Percentiles rank a stretch among this genome's conserved stretches.
Evolutionary conservation across 495 filamentous ascomycete species (phyloP).

Genomic region (Extremus antarcticus): DNA sequence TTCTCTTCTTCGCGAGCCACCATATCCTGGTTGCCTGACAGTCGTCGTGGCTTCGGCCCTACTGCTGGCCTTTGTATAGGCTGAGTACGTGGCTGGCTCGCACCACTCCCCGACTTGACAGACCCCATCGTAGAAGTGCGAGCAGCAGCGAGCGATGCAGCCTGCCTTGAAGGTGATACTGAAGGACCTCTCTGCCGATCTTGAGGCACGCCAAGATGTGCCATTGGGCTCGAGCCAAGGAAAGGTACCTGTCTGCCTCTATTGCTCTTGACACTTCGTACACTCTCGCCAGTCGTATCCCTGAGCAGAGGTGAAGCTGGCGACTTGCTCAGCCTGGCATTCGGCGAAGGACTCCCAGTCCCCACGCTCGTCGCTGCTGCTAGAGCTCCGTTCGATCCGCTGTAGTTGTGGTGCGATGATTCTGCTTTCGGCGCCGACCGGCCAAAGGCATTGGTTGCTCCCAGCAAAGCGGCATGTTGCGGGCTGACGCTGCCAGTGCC

Average conservation of each 20-base stretch:
- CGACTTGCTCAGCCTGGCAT: conserved; percentile 16
- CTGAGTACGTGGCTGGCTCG: not conserved
- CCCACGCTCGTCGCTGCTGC: conserved; percentile 35
- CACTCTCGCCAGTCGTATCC: not conserved
- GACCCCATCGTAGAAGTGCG: too few relatives aligned
- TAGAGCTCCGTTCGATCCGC: conserved; percentile 35
- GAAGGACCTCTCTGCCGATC: not conserved
- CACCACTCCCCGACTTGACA: too few relatives aligned
- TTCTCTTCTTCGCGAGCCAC: not conserved
- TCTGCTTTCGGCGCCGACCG: not conserved
- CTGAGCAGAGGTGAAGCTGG: not conserved
- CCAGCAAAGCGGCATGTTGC: conserved; percentile 15
- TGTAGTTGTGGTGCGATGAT: conserved; percentile 7
- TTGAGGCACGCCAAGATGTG: not conserved
- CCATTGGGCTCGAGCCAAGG: not conserved
- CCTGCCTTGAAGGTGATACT: conserved; percentile 12
- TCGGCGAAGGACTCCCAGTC: not conserved
- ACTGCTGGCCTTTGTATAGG: conserved; percentile 1
- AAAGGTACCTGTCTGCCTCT: conserved; percentile 3
- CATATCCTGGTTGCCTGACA: conserved; percentile 3
- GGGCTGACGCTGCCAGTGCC: not conserved
- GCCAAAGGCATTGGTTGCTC: conserved; percentile 17
- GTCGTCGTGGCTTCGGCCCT: conserved; percentile 14
- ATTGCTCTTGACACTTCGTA: conserved; percentile 10
- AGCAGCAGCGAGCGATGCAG: conserved; percentile 13